A percentile compares a stretch with the other conserved stretches of the same genome.
These are phyloP conservation scores for Camillea tinctor DNA, from an alignment of 2,329 filamentous ascomycete genomes.

Conservation along the genomic window DNA sequence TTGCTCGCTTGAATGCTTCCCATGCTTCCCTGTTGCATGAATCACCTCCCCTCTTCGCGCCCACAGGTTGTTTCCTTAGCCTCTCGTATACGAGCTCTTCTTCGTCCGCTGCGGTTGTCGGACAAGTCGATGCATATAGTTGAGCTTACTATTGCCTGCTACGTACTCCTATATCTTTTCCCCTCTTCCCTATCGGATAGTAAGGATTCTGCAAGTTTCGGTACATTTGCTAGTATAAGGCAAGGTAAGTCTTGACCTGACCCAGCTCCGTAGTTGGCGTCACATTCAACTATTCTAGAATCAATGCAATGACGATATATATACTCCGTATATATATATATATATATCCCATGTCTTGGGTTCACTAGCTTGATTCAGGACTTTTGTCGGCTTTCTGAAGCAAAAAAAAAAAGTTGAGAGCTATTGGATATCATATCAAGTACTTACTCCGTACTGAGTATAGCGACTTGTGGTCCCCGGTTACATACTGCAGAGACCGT, in stretches of 20 bases:
- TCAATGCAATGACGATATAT: not conserved
- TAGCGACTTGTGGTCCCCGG: not conserved
- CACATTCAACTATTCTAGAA: not conserved
- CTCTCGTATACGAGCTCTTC: not conserved
- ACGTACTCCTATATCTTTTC: not conserved
- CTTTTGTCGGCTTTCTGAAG: not conserved
- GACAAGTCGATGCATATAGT: not conserved
- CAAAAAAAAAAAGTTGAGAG: not conserved
- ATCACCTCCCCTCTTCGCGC: not conserved
- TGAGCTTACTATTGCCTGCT: not conserved
- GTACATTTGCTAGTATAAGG: no score
- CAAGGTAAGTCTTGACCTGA: no score
- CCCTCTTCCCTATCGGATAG: not conserved
- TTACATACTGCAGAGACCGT: not conserved
- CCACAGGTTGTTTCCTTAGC: not conserved
- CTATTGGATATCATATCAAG: not conserved
- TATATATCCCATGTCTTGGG: not conserved
- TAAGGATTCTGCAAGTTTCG: not conserved
- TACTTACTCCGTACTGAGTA: not conserved
- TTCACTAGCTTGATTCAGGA: not conserved
- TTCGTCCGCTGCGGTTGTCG: not conserved
- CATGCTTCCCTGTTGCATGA: not conserved
- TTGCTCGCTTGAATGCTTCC: not conserved
- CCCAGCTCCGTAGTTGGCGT: not conserved
- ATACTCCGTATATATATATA: not conserved